Conservation (phyloP, 2,329 filamentous ascomycete genomes). For the Verruconis gallopava region DNA sequence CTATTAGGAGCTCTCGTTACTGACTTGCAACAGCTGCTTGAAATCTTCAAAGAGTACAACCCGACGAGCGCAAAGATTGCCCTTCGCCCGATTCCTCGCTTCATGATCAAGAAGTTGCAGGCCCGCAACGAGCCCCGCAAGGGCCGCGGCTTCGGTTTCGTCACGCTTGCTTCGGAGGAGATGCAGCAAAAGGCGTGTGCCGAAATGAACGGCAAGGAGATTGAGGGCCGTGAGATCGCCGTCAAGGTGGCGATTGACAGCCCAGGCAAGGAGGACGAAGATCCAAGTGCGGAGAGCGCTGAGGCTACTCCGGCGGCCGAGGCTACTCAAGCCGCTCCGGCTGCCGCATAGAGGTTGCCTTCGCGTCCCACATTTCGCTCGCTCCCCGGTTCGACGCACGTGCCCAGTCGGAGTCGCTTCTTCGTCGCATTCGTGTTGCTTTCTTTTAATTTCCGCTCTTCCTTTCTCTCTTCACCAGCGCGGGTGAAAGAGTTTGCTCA, state of each 20-base stretch:
- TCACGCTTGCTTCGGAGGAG: conserved; percentile 89
- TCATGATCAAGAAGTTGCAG: conserved; percentile 99
- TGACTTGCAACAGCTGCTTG: conserved; percentile 62
- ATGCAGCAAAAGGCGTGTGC: conserved; percentile 90
- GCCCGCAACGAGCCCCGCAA: conserved; percentile 96
- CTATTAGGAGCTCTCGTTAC: conserved; percentile 4
- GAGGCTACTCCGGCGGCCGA: conserved; percentile 14
- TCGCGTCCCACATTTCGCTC: neutral
- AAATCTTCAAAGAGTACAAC: conserved; percentile 87
- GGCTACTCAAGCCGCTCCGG: conserved; percentile 6
- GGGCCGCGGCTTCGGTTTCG: conserved; percentile 97
- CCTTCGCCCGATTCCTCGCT: conserved; percentile 92
- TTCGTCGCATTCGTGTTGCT: conserved; percentile 1
- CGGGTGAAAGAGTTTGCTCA: too few relatives aligned
- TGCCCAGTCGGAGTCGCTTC: conserved; percentile 1
- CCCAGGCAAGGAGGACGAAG: conserved; percentile 94
- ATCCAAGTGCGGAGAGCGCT: conserved; percentile 32
- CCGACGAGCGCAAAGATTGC: conserved; percentile 96
- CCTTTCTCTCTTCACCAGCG: neutral
- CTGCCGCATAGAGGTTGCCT: neutral
- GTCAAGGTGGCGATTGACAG: conserved; percentile 99
- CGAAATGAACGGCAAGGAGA: conserved; percentile 99
- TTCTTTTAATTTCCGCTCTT: neutral
- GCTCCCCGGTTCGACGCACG: conserved; percentile 1
- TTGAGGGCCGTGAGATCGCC: conserved; percentile 96